These are phyloP conservation scores for Leptodermis oblonga DNA, from an alignment of 257 asterid species.

Conservation along the genomic window DNA sequence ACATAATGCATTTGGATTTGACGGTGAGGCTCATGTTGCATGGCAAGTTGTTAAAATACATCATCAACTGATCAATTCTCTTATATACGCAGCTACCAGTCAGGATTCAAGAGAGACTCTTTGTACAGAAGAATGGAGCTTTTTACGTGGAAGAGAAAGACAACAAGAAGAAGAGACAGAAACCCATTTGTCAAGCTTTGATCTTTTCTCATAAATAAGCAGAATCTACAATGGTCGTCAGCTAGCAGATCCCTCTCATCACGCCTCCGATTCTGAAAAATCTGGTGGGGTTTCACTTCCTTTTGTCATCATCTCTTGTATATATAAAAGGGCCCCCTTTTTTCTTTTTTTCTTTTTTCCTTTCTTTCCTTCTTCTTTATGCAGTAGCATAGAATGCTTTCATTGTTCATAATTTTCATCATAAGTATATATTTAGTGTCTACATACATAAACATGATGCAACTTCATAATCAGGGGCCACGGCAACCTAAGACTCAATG, in stretches of 20 bases:
- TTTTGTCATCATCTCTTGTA: background rate
- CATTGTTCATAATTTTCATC: too few relatives aligned
- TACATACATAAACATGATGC: too few relatives aligned
- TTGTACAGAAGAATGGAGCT: background rate
- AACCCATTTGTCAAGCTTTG: background rate
- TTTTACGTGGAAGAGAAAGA: background rate
- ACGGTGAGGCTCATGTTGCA: background rate
- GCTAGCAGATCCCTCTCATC: background rate
- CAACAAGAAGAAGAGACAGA: background rate
- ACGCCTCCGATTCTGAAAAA: background rate
- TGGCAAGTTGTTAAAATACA: too few relatives aligned
- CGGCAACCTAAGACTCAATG: background rate
- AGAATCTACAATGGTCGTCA: background rate
- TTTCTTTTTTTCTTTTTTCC: too few relatives aligned
- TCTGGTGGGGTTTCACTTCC: constrained; percentile 1
- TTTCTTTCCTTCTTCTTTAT: too few relatives aligned
- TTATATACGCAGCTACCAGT: too few relatives aligned
- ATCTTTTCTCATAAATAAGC: background rate
- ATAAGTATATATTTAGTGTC: too few relatives aligned
- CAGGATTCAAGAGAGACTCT: too few relatives aligned
- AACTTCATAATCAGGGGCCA: too few relatives aligned
- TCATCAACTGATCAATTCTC: too few relatives aligned
- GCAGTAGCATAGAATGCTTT: too few relatives aligned
- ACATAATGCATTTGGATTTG: background rate
- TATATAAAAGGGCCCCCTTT: too few relatives aligned